Evolutionary conservation across 352 stramenopile species (phyloP).

Genomic region (Phytopythium boreale): DNA sequence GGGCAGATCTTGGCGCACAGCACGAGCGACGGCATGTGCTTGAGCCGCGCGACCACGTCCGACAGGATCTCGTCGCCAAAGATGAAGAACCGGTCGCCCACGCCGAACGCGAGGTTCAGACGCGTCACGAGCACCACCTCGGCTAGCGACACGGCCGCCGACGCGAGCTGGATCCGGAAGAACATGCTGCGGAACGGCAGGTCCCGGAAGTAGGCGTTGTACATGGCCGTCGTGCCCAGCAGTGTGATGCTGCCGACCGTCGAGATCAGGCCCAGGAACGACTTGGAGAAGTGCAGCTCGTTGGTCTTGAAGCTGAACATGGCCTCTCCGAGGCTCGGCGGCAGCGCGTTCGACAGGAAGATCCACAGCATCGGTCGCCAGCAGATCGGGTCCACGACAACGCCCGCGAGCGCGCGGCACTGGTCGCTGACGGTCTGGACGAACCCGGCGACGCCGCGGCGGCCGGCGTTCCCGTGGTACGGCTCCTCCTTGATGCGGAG

Average conservation of each 20-base stretch:
- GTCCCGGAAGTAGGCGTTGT: conserved; percentile 79
- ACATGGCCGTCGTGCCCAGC: conserved; percentile 63
- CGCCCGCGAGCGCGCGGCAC: conserved; percentile 42
- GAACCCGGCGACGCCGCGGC: conserved; percentile 27
- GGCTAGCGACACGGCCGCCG: conserved; percentile 55
- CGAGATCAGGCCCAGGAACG: conserved; percentile 79
- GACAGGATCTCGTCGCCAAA: conserved; percentile 81
- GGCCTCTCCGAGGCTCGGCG: conserved; percentile 66
- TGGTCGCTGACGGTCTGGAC: conserved; percentile 48
- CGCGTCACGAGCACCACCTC: conserved; percentile 74
- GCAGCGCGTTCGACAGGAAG: conserved; percentile 74
- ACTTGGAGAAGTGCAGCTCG: conserved; percentile 71
- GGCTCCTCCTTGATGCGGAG: conserved; percentile 53
- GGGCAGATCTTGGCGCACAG: conserved; percentile 96
- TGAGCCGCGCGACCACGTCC: conserved; percentile 75
- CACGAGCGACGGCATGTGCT: conserved; percentile 93
- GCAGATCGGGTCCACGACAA: conserved; percentile 70
- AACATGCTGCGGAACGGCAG: conserved; percentile 79
- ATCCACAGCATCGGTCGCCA: conserved; percentile 82
- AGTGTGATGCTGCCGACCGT: conserved; percentile 69
- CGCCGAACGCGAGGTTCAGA: conserved; percentile 53
- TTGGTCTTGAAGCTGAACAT: conserved; percentile 86
- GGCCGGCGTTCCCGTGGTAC: conserved; percentile 13
- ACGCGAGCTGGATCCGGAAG: conserved; percentile 68
- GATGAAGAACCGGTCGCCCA: conserved; percentile 76